Base-by-base conservation (phyloP, 2,329 filamentous ascomycete species). In the Aspergillus quadrilineatus region DNA sequence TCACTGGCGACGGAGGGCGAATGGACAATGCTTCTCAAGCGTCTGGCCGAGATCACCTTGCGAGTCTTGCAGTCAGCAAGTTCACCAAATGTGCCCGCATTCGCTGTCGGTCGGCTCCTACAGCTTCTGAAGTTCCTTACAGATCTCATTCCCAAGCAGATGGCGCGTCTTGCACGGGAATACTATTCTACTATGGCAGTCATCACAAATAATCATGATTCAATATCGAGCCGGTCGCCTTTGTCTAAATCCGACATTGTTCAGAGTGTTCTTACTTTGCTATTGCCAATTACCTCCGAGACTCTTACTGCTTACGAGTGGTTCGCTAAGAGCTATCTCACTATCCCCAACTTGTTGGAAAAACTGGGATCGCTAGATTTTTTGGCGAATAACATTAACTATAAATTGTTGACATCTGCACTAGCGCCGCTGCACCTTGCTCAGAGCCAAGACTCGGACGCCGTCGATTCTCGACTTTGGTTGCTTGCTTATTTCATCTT, bases 401-500 rank as follows among this genome's bases (percentile, higher is more conserved):
- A 82, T 61, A 80, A 80, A 57, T 65, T 81, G 44, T 64, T 80
- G 28, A 72, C 75, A 5, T 70, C 69, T 39, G 72, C 73, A 2
- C 61, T 80, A 52, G 67, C 68, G 15, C 58, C 67, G 53, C 58
- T 63, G 59, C 74, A 67, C 63, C 67, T 47, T 63, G 56, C 65
- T 30, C 63, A 61, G 4, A 66, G 69, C 15, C 59, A 72, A 58
- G 53, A 63, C 63, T 50, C 73, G 30, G 67, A 71, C 26, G 71
- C 74, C 57, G 67, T 69, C 8, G 70, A 76, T 42, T 71, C 71
- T 57, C 78, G 80, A 14, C 67, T 85, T 15, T 85, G 83, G 76
- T 72, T 88, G 7, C 74, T 88, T 42, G 79, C 81, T 26, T 81
- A 84, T 60, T 80, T 86, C 58, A 82, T 88, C 47, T 85, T 78